Base-by-base conservation (phyloP, 202 grass and related monocot genomes). In the Eragrostis tef region DNA sequence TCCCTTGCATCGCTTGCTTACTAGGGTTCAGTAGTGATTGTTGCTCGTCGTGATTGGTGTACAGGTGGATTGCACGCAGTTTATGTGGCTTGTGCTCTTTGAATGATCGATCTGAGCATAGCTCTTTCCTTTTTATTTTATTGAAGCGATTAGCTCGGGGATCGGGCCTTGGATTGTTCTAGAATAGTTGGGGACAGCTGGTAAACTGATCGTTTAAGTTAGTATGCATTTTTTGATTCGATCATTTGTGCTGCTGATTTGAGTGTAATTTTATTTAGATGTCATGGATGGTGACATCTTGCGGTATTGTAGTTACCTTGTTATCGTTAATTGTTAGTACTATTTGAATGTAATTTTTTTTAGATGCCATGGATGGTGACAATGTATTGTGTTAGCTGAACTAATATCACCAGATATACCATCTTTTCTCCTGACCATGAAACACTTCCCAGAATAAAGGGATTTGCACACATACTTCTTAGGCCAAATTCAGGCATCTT, bases 1-100 rank as follows among this genome's bases (percentile, higher is more conserved):
- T 52, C 70, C 42, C 0, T 82, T 59, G 9, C 81, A 11, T 71
- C 20, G 34, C 3, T 50, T 12, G 54, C 45, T 57, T 81, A 0
- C 29, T 84, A 83, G 77, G 69, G 46, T 50, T 86, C 11, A 7
- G 6, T 45, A 15, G 45, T 39, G 68, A 68, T 34, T 9, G 73
- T 17, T 67, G 42, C 71, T 31, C 3, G 12, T 67, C 2, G 0
- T 21, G 15, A 52, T 67, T 54, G 31, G 51, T 36, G 53, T 7
- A 44, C 15, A 54, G 8, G 26, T 14, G 58, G 34, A 63, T 70
- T 83, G 10, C 25, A 58, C 5, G 64, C 63, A 27, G 8, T 25
- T 25, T 6, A 75, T 11, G 9, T 76, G 5, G 14, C 12, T 15
- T 75, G 44, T 36, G 16, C 57, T 49, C 26, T 16, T 22, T 42